Evolutionary conservation across 2,329 filamentous ascomycete genomes (phyloP), one percentile per base, ranked within the genome.

Genomic region (Colletotrichum scovillei): DNA sequence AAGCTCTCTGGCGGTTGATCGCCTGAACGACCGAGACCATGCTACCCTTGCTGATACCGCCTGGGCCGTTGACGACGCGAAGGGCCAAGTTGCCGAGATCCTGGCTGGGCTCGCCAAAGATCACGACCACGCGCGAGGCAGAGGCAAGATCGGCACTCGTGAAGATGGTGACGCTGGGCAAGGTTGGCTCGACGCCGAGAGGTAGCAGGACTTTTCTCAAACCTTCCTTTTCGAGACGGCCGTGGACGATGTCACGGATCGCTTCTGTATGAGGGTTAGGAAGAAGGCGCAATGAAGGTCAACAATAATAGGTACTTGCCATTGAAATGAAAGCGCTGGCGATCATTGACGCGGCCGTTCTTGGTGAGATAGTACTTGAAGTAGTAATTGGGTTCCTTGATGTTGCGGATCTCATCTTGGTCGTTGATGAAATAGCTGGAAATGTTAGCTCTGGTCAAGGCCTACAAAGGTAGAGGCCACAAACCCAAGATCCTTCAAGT

Each of bases 391-490:
- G 93, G 91, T 46, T 94, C 85, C 26, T 88, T 85, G 67, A 94
- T 92, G 74, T 87, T 91, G 60, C 93, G 91, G 74, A 98, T 89
- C 78, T 96, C 91, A 76, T 96, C 94, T 0, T 91, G 82, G 0
- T 92, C 87, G 76, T 94, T 95, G 83, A 97, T 83, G 80, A 94
- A 95, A 82, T 95, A 97, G 56, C 94, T 95, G 73, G 24, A 8
- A 26, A 65, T 38, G 22, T 56, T 49, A 49, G 30, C 19, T 32
- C 30, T 7, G 24, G 11, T 35, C 12, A 12, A 3, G 5, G 1
- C 32, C 7, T 26, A 28, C 9, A 19, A n/a, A 9, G 30, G 55
- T 19, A 65, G 30, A 11, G 35, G 57, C 38, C 69, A 78, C 87
- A 77, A 84, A 96, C 93, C 95, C 95, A 4, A 98, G 90, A 66